Evolutionary conservation across 139 green algal genomes (phyloP).

Genomic region (Picochlorum sp.): DNA sequence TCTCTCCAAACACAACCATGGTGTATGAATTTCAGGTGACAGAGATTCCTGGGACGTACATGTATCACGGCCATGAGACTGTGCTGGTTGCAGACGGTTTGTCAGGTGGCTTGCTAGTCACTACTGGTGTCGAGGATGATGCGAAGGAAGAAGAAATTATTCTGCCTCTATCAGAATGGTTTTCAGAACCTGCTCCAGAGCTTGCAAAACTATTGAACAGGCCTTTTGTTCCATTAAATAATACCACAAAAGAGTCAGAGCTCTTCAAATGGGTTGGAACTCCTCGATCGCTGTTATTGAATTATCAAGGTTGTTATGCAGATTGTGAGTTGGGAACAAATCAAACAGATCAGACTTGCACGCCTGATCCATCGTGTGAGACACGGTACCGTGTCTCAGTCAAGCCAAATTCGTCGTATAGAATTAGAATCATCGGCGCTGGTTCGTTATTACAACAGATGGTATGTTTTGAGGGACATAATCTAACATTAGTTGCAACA

Average conservation of each 20-base stretch:
- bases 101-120: background rate
- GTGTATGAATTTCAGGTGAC: background rate
- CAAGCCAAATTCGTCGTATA: constrained; percentile 19
- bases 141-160: background rate
- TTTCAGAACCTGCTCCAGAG: background rate
- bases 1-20: constrained; percentile 11
- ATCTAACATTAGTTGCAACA: constrained; percentile 25
- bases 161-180: background rate
- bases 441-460: constrained; percentile 34
- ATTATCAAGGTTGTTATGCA: background rate
- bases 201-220: constrained; percentile 3
- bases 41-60: background rate
- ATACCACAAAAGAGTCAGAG: background rate
- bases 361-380: background rate
- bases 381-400: background rate
- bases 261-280: constrained; percentile 3
- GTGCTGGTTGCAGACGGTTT: background rate
- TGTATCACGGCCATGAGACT: background rate
- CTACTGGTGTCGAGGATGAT: background rate
- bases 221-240: background rate
- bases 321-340: background rate
- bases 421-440: constrained; percentile 36
- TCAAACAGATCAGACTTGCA: background rate
- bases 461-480: constrained; percentile 41
- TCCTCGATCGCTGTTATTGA: background rate